Evolutionary conservation across 805 yeast species (phyloP), one percentile per base, ranked within the genome.

Genomic region (Ogataea corticis): DNA sequence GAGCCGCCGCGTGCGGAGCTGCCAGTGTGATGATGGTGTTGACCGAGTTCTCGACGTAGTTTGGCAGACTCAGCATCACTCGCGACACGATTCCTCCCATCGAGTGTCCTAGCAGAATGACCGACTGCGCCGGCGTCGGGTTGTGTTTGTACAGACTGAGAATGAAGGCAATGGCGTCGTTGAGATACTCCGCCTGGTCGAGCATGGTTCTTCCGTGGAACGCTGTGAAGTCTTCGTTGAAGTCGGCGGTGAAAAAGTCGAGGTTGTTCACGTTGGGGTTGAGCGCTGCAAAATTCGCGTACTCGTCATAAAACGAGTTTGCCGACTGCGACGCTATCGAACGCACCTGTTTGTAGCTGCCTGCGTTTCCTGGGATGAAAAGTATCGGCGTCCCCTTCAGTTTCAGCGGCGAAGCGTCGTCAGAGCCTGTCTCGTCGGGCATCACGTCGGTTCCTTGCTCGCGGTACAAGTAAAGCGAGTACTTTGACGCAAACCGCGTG

Each of bases 1-100:
- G 97, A 0, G 97, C 85, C 0, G 88, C 87, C 0, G 91, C 79
- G 62, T 94, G 98, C 0, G 99, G 99, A 0, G 97, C 80, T 0
- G 97, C 85, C 30, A 92, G 68, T 0, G 98, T 91, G 17, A 91
- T 53, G 13, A 92, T 84, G 0, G 97, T 84, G 58, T 87, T 90
- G 16, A 94, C 81, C 1, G 96, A 85, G 17, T 75, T 78, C 3
- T 76, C 76, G 1, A 71, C 57, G 61, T 88, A 91, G 58, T 89
- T 91, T 1, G 89, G 85, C 42, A 92, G 66, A 0, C 95, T 82
- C 6, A 88, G 74, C 80, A 91, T 80, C 0, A 88, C 83, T 47
- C 98, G 73, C 3, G 96, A 86, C 1, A 94, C 98, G 14, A 92
- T 79, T 2, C 99, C 99, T 33, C 99, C 99, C 99, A 92, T 92